Conservation (phyloP, 2,329 filamentous ascomycete genomes). For the Alternaria sp. region DNA sequence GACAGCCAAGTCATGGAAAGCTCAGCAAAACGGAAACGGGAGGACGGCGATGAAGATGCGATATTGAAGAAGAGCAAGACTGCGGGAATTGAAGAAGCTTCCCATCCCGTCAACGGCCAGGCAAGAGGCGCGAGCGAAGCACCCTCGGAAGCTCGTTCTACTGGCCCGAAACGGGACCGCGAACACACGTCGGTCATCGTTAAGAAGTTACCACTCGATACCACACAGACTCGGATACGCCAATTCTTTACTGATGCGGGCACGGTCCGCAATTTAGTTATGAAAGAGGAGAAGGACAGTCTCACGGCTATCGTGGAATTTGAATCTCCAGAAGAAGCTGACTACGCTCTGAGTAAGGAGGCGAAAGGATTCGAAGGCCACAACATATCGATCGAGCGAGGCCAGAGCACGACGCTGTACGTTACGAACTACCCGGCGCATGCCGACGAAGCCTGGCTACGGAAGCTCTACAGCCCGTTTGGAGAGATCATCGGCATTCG, state of each 20-base stretch:
- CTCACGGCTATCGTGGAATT: slow-evolving; percentile 86
- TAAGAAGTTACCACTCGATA: slow-evolving; percentile 74
- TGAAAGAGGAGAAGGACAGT: slow-evolving; percentile 69
- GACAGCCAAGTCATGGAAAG: slow-evolving; percentile 54
- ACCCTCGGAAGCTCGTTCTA: slow-evolving; percentile 41
- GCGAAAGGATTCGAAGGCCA: slow-evolving; percentile 79
- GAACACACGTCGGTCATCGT: slow-evolving; percentile 89
- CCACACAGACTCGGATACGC: slow-evolving; percentile 75
- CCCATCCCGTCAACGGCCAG: slow-evolving; percentile 25
- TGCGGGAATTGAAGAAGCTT: slow-evolving; percentile 39
- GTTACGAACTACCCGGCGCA: slow-evolving; percentile 87
- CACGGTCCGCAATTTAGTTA: slow-evolving; percentile 77
- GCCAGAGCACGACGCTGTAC: slow-evolving; percentile 81
- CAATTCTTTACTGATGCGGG: slow-evolving; percentile 95
- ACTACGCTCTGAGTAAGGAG: slow-evolving; percentile 81
- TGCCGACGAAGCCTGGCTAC: slow-evolving; percentile 75
- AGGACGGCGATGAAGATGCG: slow-evolving; percentile 58
- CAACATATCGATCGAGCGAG: slow-evolving; percentile 76
- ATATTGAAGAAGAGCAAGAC: slow-evolving; percentile 72
- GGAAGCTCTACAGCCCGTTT: slow-evolving; percentile 70
- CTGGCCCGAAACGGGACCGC: slow-evolving; percentile 76
- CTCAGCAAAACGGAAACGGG: slow-evolving; percentile 77
- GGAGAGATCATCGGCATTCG: slow-evolving; percentile 86
- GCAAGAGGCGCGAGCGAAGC: slow-evolving; percentile 43
- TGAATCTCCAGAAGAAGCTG: slow-evolving; percentile 77